These are phyloP conservation scores for Arbutus unedo DNA, from an alignment of 148 eudicot species.

Conservation along the genomic window DNA sequence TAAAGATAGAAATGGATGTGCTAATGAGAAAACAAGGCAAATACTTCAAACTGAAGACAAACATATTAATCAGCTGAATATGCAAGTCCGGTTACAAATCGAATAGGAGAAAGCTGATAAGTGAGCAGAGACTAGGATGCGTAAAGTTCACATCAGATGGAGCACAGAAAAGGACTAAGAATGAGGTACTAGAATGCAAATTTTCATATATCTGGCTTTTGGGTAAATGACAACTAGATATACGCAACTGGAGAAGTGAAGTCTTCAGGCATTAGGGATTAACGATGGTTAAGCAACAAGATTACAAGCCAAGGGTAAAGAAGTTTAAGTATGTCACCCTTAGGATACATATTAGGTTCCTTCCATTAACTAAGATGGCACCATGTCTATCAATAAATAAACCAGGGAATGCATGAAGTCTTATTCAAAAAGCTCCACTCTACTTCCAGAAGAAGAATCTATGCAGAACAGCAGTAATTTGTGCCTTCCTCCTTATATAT, in stretches of 20 bases:
- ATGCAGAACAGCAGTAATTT: neutral
- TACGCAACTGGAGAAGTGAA: neutral
- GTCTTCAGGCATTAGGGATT: neutral
- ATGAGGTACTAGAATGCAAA: neutral
- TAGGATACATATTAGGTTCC: neutral
- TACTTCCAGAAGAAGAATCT: neutral
- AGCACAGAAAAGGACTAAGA: neutral
- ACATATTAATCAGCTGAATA: neutral
- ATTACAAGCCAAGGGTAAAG: neutral
- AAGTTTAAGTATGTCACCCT: neutral
- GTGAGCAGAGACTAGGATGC: neutral
- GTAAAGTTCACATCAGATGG: neutral
- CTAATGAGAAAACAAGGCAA: constrained; percentile 2
- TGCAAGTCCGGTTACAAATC: neutral
- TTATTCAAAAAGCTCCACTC: neutral
- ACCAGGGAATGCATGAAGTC: neutral
- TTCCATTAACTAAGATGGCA: neutral
- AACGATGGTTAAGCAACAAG: neutral
- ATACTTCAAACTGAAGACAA: constrained; percentile 1
- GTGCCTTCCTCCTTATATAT: neutral
- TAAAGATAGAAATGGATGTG: neutral
- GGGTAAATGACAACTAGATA: neutral
- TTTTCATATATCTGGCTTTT: neutral
- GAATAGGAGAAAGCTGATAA: neutral
- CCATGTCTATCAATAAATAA: neutral